phyloP scores from a whole-genome alignment of 345 rosid genomes.

The Citrus australasica region DNA sequence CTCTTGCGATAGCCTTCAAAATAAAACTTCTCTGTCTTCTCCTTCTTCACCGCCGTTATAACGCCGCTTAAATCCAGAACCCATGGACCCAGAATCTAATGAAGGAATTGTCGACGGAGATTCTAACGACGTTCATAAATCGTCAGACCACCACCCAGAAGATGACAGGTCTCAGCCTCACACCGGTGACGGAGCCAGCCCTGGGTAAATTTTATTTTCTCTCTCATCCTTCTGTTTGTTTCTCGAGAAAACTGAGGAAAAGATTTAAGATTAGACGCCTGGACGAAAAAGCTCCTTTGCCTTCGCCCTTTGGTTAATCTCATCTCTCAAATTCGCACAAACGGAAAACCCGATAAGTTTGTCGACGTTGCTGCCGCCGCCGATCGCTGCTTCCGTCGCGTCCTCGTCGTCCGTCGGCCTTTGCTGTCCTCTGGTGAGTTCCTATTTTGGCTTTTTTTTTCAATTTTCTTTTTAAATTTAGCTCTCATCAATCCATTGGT shows the following conservation, averaged over 20 bases:
- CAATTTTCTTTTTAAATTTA: too few species aligned
- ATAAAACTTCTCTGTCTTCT: neutral
- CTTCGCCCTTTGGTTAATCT: too few species aligned
- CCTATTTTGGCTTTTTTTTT: too few species aligned
- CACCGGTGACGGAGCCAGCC: conserved; percentile 66
- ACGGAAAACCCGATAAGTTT: too few species aligned
- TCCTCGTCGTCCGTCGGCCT: too few species aligned
- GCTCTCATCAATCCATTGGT: too few species aligned
- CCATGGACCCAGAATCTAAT: conserved; percentile 50
- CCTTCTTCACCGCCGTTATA: conserved; percentile 2
- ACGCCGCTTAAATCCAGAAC: conserved; percentile 6
- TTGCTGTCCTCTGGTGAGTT: too few species aligned
- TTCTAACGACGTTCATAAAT: conserved; percentile 33
- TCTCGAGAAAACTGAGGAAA: neutral
- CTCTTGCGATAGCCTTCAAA: neutral
- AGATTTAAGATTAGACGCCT: too few species aligned
- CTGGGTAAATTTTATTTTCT: conserved; percentile 39
- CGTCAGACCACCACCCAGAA: conserved; percentile 35
- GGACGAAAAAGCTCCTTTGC: too few species aligned
- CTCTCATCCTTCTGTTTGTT: conserved; percentile 9
- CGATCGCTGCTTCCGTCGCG: too few species aligned
- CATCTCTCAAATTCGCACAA: too few species aligned
- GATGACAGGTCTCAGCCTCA: conserved; percentile 55
- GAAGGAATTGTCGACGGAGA: conserved; percentile 40
- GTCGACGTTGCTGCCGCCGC: too few species aligned